Evolutionary conservation across 345 rosid genomes (phyloP).

Genomic region (Rhizophora mangle): DNA sequence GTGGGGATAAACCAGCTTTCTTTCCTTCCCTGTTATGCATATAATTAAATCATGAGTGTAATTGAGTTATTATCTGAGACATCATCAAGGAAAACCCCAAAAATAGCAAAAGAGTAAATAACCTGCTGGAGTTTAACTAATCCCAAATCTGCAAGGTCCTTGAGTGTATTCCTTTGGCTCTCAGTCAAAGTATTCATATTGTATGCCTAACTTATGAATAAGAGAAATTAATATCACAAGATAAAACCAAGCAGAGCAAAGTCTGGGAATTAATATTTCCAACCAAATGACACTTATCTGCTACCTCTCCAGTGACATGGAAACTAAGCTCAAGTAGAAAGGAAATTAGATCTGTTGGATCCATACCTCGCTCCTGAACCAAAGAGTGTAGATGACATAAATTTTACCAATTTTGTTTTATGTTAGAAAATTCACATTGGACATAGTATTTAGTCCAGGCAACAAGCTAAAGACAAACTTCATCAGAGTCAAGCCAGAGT

Average conservation of each 20-base stretch:
- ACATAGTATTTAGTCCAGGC: background rate
- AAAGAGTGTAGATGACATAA: slow-evolving; percentile 7
- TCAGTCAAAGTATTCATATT: slow-evolving; percentile 81
- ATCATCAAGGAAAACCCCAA: background rate
- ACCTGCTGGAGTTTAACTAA: slow-evolving; percentile 98
- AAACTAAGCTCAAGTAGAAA: slow-evolving; percentile 97
- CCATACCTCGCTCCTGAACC: slow-evolving; percentile 79
- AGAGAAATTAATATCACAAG: slow-evolving; percentile 8
- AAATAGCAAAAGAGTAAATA: slow-evolving; percentile 7
- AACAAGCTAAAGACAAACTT: background rate
- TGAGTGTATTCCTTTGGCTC: slow-evolving; percentile 54
- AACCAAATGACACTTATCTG: background rate
- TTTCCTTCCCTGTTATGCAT: slow-evolving; percentile 68
- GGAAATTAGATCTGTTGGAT: slow-evolving; percentile 81
- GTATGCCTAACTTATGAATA: slow-evolving; percentile 57
- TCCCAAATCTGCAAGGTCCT: slow-evolving; percentile 95
- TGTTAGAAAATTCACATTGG: slow-evolving; percentile 1
- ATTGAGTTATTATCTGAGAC: slow-evolving; percentile 4
- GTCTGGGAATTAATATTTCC: background rate
- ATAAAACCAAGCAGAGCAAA: slow-evolving; percentile 1
- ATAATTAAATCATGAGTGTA: slow-evolving; percentile 5
- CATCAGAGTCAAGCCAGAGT: background rate
- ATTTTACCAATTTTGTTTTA: background rate
- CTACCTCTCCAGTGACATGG: slow-evolving; percentile 88
- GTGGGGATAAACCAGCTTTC: slow-evolving; percentile 98